Evolutionary conservation across 106 monocot species (phyloP).

Genomic region (Dendrobium chrysotoxum): DNA sequence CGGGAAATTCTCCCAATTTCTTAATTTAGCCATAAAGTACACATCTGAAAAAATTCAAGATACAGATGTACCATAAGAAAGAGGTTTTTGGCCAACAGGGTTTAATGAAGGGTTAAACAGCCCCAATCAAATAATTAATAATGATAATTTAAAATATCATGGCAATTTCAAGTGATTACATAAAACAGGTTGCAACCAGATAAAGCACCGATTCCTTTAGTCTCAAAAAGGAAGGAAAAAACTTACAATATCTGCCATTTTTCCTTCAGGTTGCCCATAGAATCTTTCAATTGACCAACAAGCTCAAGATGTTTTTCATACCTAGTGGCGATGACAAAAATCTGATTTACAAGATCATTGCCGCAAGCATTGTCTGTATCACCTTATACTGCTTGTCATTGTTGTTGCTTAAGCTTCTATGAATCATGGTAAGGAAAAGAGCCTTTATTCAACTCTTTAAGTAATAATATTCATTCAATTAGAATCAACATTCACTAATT

Average conservation of each 20-base stretch:
- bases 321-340: slow-evolving; percentile 52
- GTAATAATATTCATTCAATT: background rate
- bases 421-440: slow-evolving; percentile 25
- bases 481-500: background rate
- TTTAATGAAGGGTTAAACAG: too few relatives aligned
- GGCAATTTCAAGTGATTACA: too few relatives aligned
- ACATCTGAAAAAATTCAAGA: too few relatives aligned
- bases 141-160: too few relatives aligned
- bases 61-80: too few relatives aligned
- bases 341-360: slow-evolving; percentile 31
- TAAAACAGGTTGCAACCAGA: too few relatives aligned
- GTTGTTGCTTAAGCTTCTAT: slow-evolving; percentile 35
- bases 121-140: too few relatives aligned
- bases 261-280: slow-evolving; percentile 66
- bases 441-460: background rate
- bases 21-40: too few relatives aligned
- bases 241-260: background rate
- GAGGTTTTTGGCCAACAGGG: too few relatives aligned
- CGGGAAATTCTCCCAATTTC: too few relatives aligned
- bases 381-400: slow-evolving; percentile 46
- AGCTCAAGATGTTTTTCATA: slow-evolving; percentile 52
- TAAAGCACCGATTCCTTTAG: too few relatives aligned
- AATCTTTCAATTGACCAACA: slow-evolving; percentile 82
- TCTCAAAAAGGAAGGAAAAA: too few relatives aligned
- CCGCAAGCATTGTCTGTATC: slow-evolving; percentile 23